These are phyloP conservation scores for Fonsecaea monophora DNA, from an alignment of 2,329 filamentous ascomycete species.

Conservation along the genomic window DNA sequence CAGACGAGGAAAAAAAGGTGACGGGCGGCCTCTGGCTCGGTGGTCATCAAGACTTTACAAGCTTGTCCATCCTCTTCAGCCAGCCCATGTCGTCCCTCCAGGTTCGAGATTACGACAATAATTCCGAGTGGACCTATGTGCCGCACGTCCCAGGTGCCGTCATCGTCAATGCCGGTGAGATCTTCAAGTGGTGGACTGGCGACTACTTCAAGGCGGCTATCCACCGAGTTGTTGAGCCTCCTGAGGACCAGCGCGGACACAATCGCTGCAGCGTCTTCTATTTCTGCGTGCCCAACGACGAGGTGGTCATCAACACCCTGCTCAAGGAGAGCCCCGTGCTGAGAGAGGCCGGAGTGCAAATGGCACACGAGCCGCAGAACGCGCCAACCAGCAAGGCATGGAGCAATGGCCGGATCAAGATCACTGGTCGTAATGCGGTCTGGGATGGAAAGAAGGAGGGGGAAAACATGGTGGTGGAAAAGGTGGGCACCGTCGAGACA, in stretches of 20 bases:
- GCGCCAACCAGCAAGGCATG: conserved; percentile 23
- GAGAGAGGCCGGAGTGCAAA: conserved; percentile 10
- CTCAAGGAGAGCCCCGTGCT: conserved; percentile 23
- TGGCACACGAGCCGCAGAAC: conserved; percentile 4
- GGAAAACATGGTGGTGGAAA: conserved; percentile 8
- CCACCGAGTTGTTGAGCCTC: conserved; percentile 26
- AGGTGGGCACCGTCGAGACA: conserved; percentile 17
- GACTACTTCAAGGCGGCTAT: conserved; percentile 45
- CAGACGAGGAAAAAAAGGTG: conserved; percentile 53
- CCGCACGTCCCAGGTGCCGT: conserved; percentile 58
- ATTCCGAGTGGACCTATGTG: conserved; percentile 60
- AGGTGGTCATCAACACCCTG: conserved; percentile 45
- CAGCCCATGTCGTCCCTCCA: conserved; percentile 66
- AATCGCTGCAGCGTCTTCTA: conserved; percentile 28
- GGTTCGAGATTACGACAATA: conserved; percentile 54
- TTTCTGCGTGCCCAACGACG: conserved; percentile 49
- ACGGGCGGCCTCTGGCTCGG: conserved; percentile 54
- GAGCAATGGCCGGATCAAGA: conserved; percentile 23
- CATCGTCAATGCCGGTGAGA: conserved; percentile 61
- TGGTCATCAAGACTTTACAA: conserved; percentile 65
- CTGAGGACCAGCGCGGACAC: conserved; percentile 18
- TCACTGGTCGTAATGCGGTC: conserved; percentile 15
- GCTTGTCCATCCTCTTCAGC: conserved; percentile 63
- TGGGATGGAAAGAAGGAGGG: conserved; percentile 4
- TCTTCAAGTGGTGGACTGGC: conserved; percentile 57